phyloP scores from a whole-genome alignment of 164 flowering plant genomes.

The Piper longum region DNA sequence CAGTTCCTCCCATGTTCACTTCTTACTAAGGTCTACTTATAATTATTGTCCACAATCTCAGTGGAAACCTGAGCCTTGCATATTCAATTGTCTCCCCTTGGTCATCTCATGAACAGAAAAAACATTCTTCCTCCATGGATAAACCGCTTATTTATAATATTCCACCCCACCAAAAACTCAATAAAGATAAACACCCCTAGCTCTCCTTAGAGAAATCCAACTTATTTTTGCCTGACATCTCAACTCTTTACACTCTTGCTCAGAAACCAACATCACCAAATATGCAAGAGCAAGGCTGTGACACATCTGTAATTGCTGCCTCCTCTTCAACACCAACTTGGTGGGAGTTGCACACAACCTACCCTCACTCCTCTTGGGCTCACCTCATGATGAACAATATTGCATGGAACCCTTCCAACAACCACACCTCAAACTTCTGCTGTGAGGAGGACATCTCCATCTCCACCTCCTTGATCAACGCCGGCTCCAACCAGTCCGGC shows the following conservation, averaged over 20 bases:
- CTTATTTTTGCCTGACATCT: neutral
- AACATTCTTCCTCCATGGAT: conserved; percentile 22
- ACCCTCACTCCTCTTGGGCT: conserved; percentile 27
- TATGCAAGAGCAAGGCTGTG: conserved; percentile 43
- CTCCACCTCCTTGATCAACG: conserved; percentile 36
- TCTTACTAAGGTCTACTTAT: conserved; percentile 1
- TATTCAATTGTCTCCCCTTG: conserved; percentile 35
- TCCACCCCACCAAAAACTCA: conserved; percentile 10
- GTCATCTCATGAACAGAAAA: conserved; percentile 14
- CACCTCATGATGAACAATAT: neutral
- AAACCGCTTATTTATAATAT: conserved; percentile 13
- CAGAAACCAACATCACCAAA: neutral
- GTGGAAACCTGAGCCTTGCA: conserved; percentile 39
- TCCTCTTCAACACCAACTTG: conserved; percentile 29
- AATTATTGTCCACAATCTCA: conserved; percentile 42
- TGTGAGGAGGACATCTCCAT: conserved; percentile 46
- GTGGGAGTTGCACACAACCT: conserved; percentile 30
- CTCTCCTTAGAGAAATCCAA: neutral
- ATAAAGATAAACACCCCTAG: neutral
- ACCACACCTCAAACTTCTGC: conserved; percentile 34
- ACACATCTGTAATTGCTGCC: conserved; percentile 22
- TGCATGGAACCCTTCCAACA: conserved; percentile 20
- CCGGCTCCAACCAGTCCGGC: conserved; percentile 30
- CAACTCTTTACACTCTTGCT: neutral
- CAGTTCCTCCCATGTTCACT: neutral